phyloP scores from a whole-genome alignment of 306 rosid genomes.

The Pyrus communis region DNA sequence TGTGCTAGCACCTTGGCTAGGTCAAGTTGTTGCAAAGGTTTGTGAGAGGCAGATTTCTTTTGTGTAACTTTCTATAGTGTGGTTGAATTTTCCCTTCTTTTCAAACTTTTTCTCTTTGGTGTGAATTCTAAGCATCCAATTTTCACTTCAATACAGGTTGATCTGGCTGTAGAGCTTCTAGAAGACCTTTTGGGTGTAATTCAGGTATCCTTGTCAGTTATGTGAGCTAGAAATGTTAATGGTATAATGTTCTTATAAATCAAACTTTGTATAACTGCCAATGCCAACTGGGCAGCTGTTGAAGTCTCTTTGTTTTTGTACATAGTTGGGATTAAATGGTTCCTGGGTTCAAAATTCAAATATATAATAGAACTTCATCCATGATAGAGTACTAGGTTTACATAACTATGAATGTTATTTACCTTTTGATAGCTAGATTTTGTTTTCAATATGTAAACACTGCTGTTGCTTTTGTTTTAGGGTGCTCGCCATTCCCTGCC shows the following conservation, averaged over 20 bases:
- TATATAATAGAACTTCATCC: not conserved
- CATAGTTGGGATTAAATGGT: not conserved
- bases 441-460: not conserved
- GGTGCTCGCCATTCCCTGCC: conserved; percentile 49
- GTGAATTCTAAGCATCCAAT: conserved; percentile 16
- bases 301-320: not conserved
- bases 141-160: conserved; percentile 50
- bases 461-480: conserved; percentile 31
- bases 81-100: not conserved
- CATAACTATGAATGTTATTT: not conserved
- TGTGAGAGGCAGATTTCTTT: conserved; percentile 12
- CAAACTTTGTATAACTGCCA: not conserved
- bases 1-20: conserved; percentile 77
- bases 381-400: not conserved
- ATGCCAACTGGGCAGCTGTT: not conserved
- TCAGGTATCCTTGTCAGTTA: conserved; percentile 41
- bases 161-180: conserved; percentile 80
- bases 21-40: conserved; percentile 87
- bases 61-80: not conserved
- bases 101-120: not conserved
- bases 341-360: not conserved
- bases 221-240: not conserved
- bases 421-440: conserved; percentile 2
- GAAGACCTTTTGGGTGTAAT: conserved; percentile 89
- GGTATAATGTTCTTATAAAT: not conserved